Evolutionary conservation across 805 yeast species (phyloP), one percentile per base, ranked within the genome.

Genomic region (Jamesozyma rosinii): DNA sequence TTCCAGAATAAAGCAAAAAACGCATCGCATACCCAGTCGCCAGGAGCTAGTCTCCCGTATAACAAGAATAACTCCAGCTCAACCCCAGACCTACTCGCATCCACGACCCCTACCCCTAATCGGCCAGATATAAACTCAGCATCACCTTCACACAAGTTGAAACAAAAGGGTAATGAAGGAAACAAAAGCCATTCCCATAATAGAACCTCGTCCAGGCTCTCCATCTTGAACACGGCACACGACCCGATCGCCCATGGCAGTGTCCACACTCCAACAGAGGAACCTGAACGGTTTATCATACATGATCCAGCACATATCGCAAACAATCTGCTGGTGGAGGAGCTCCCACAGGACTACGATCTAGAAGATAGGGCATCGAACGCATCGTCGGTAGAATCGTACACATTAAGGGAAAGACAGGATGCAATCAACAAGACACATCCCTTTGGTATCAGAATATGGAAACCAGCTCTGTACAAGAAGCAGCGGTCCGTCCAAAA

Each of bases 401-500:
- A 84, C 59, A 92, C 95, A 4, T 71, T 90, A 43, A 72, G 92
- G 47, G 95, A 89, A 52, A 79, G 97, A 50, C 98, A 92, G 63
- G 89, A 85, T 53, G 98, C 98, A 14, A 92, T 92, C 59, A 92
- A 92, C 59, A 80, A 84, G 41, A 88, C 97, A 4, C 98, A 92
- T 68, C 98, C 98, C 0, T 92, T 92, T 57, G 98, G 98, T 72
- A 90, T 92, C 37, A 82, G 95, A 62, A 86, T 92, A 54, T 92
- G 98, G 98, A 92, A 92, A 58, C 98, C 98, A 1, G 96, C 97
- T 2, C 69, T 92, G 44, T 92, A 92, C 66, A 92, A 92, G 61
- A 92, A 92, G 63, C 75, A 76, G 46, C 79, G 98, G 55, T 85
- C 96, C 3, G 97, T 92, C 27, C 92, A 92, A 52, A 72, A 79